Percentiles rank a stretch among this genome's conserved stretches.
Conservation (phyloP, 371 early-diverging fungal genomes). For the Blakeslea trispora region DNA sequence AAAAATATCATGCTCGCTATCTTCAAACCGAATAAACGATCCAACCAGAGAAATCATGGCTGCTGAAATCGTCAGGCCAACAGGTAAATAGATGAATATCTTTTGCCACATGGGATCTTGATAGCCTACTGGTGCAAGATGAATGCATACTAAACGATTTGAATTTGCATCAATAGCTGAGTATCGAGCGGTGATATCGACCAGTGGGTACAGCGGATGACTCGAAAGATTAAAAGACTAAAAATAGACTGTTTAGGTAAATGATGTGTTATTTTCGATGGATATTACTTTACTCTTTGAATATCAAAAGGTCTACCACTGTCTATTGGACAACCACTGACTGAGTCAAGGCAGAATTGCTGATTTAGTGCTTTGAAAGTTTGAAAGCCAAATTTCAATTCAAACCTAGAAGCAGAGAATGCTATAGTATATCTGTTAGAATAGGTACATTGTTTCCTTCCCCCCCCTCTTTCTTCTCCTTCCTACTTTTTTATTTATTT, state of each 20-base stretch:
- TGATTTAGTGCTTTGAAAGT: slow-evolving; percentile 14
- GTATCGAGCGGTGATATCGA: slow-evolving; percentile 41
- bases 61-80: slow-evolving; percentile 46
- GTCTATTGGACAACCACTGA: slow-evolving; percentile 15
- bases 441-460: not conserved
- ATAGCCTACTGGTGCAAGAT: slow-evolving; percentile 51
- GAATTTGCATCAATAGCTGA: slow-evolving; percentile 32
- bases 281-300: slow-evolving; percentile 13
- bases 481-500: not conserved
- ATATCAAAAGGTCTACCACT: slow-evolving; percentile 7
- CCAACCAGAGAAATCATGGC: slow-evolving; percentile 39
- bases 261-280: not conserved
- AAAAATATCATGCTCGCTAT: slow-evolving; percentile 45
- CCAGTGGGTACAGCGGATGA: slow-evolving; percentile 33
- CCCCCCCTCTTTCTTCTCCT: not conserved
- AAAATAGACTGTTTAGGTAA: slow-evolving; percentile 11
- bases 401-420: slow-evolving; percentile 23
- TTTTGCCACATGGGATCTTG: slow-evolving; percentile 44
- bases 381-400: slow-evolving; percentile 28
- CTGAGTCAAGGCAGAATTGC: slow-evolving; percentile 18
- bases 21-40: slow-evolving; percentile 40
- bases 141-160: slow-evolving; percentile 40
- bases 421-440: slow-evolving; percentile 10
- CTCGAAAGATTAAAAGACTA: slow-evolving; percentile 23
- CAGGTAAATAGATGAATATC: slow-evolving; percentile 45